phyloP scores from a whole-genome alignment of 2,329 filamentous ascomycete genomes.

The Xylaria polymorpha region DNA sequence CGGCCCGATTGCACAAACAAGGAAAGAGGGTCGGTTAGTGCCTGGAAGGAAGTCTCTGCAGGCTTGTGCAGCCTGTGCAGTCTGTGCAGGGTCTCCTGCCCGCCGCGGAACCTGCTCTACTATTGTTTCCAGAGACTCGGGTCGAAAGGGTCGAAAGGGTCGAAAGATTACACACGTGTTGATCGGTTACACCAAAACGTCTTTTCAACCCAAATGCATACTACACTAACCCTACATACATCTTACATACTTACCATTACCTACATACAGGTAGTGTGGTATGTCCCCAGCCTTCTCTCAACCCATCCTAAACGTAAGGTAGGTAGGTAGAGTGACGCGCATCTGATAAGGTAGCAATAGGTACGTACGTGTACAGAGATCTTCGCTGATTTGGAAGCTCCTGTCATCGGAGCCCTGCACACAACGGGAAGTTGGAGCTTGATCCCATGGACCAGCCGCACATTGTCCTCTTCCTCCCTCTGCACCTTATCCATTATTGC shows the following conservation, averaged over 20 bases:
- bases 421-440: slow-evolving; percentile 30
- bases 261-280: no score
- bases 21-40: neutral
- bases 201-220: no score
- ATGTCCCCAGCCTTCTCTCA: neutral
- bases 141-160: slow-evolving; percentile 17
- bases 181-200: slow-evolving; percentile 18
- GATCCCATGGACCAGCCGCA: slow-evolving; percentile 18
- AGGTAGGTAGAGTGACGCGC: neutral
- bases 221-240: no score
- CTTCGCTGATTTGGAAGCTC: slow-evolving; percentile 23
- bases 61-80: neutral
- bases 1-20: slow-evolving; percentile 38
- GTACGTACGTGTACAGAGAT: slow-evolving; percentile 5
- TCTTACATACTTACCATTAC: no score
- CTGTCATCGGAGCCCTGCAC: slow-evolving; percentile 29
- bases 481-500: neutral
- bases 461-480: slow-evolving; percentile 11
- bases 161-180: slow-evolving; percentile 9
- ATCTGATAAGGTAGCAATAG: neutral
- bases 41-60: neutral
- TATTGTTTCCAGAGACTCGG: slow-evolving; percentile 34
- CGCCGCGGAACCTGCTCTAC: slow-evolving; percentile 2
- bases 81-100: slow-evolving; percentile 18
- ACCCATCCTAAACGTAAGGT: neutral